Evolutionary conservation across 2,329 filamentous ascomycete species (phyloP).

Genomic region (Laburnicola sp.): DNA sequence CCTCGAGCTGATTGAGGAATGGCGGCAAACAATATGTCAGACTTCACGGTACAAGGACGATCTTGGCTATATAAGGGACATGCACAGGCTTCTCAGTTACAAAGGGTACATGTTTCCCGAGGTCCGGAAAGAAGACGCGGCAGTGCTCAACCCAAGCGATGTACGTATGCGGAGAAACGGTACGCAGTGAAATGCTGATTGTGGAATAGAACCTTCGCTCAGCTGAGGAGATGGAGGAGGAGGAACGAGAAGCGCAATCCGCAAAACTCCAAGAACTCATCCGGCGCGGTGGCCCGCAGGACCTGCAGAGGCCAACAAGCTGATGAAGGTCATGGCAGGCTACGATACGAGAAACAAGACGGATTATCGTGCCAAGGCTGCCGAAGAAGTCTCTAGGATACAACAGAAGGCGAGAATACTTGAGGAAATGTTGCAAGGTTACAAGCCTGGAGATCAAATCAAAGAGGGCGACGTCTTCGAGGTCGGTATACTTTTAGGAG

Average conservation of each 20-base stretch:
- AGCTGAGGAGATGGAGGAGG: conserved; percentile 97
- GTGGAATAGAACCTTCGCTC: conserved; percentile 82
- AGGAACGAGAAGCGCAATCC: conserved; percentile 90
- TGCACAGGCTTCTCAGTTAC: conserved; percentile 93
- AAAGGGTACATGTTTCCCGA: conserved; percentile 97
- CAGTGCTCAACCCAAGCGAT: conserved; percentile 94
- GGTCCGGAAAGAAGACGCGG: conserved; percentile 88
- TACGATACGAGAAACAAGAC: conserved; percentile 95
- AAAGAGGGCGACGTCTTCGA: conserved; percentile 70
- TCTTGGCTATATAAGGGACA: conserved; percentile 92
- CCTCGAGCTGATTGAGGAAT: conserved; percentile 95
- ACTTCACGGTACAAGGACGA: conserved; percentile 98
- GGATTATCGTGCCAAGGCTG: conserved; percentile 95
- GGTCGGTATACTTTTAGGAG: conserved; percentile 44
- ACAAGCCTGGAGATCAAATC: conserved; percentile 79
- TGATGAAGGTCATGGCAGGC: conserved; percentile 99
- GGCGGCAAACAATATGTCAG: conserved; percentile 96
- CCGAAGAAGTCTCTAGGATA: conserved; percentile 90
- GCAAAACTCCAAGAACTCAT: conserved; percentile 99
- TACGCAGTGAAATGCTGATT: conserved; percentile 20
- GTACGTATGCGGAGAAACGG: conserved; percentile 59
- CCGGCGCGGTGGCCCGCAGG: conserved; percentile 84
- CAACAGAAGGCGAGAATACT: conserved; percentile 92
- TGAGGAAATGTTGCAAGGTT: conserved; percentile 87
- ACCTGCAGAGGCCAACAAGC: conserved; percentile 91